These are phyloP conservation scores for Vigna mungo DNA, from an alignment of 306 rosid species.

Conservation along the genomic window DNA sequence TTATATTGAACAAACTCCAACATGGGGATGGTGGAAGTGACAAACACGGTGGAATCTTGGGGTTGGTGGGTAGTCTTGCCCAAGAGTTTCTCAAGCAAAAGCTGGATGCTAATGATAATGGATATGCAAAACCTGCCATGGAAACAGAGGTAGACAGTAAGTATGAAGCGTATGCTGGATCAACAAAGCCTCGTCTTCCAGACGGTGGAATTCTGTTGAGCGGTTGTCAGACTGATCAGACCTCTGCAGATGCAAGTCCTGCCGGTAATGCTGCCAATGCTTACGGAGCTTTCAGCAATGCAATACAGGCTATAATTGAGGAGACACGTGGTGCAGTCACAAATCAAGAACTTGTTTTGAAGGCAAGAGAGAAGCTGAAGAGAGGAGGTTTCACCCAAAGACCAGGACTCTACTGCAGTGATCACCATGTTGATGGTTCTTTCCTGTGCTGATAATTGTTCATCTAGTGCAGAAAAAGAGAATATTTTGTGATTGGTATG, in stretches of 20 bases:
- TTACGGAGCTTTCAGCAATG: conserved; percentile 93
- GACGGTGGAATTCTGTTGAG: conserved; percentile 77
- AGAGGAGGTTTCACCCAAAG: conserved; percentile 72
- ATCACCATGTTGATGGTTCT: conserved; percentile 63
- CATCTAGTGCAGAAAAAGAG: conserved; percentile 18
- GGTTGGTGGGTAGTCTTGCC: conserved; percentile 86
- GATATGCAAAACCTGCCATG: conserved; percentile 76
- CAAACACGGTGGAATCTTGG: conserved; percentile 60
- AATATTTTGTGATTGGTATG: neutral
- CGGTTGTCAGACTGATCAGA: conserved; percentile 87
- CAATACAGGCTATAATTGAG: conserved; percentile 70
- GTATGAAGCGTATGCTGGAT: conserved; percentile 84
- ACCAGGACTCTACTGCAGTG: conserved; percentile 92
- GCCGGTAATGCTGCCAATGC: conserved; percentile 58
- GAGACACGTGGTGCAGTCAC: conserved; percentile 66
- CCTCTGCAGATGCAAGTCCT: conserved; percentile 94
- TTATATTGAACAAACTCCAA: conserved; percentile 67
- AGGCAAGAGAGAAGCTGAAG: conserved; percentile 68
- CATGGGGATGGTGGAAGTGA: conserved; percentile 48
- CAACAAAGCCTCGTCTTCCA: conserved; percentile 59
- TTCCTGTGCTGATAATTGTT: conserved; percentile 50
- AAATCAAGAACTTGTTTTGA: conserved; percentile 72
- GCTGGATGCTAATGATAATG: conserved; percentile 71
- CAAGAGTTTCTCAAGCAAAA: conserved; percentile 82
- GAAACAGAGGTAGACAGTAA: conserved; percentile 65